A percentile compares a stretch with the other conserved stretches of the same genome.
phyloP scores from a whole-genome alignment of 352 stramenopile species.

The Globisporangium alternatum region DNA sequence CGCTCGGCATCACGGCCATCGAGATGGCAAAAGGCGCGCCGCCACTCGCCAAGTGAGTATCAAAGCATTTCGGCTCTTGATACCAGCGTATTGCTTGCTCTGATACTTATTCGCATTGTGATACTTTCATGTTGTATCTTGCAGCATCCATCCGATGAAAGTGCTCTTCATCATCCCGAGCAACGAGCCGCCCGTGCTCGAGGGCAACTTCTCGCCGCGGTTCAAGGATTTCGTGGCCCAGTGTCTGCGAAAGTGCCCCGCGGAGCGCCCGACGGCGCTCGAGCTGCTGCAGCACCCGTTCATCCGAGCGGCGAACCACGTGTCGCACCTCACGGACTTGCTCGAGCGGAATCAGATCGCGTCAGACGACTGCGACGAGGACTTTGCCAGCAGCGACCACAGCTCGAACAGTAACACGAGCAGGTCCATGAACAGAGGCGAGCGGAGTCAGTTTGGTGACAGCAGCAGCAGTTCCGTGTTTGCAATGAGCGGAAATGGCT shows the following conservation, averaged over 20 bases:
- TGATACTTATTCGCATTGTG: not conserved
- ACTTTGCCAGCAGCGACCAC: slow-evolving; percentile 6
- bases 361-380: not conserved
- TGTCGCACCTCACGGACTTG: slow-evolving; percentile 71
- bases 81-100: not conserved
- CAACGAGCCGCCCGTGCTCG: slow-evolving; percentile 86
- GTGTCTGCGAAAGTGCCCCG: slow-evolving; percentile 88
- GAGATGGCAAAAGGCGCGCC: slow-evolving; percentile 97
- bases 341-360: slow-evolving; percentile 29
- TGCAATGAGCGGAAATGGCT: not conserved
- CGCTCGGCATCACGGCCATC: slow-evolving; percentile 97
- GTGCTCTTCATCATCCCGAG: slow-evolving; percentile 99
- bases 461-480: slow-evolving; percentile 5
- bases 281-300: slow-evolving; percentile 89
- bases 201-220: slow-evolving; percentile 64
- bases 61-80: not conserved
- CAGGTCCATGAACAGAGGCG: not conserved
- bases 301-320: slow-evolving; percentile 64
- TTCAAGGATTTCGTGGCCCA: slow-evolving; percentile 89
- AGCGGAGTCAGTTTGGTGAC: not conserved
- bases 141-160: slow-evolving; percentile 97
- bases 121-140: not conserved
- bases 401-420: not conserved
- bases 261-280: slow-evolving; percentile 74
- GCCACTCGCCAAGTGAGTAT: slow-evolving; percentile 85